A percentile compares a stretch with the other conserved stretches of the same genome.
Evolutionary conservation across 2,329 filamentous ascomycete species (phyloP).

Genomic region (Scortechinia acanthostroma): DNA sequence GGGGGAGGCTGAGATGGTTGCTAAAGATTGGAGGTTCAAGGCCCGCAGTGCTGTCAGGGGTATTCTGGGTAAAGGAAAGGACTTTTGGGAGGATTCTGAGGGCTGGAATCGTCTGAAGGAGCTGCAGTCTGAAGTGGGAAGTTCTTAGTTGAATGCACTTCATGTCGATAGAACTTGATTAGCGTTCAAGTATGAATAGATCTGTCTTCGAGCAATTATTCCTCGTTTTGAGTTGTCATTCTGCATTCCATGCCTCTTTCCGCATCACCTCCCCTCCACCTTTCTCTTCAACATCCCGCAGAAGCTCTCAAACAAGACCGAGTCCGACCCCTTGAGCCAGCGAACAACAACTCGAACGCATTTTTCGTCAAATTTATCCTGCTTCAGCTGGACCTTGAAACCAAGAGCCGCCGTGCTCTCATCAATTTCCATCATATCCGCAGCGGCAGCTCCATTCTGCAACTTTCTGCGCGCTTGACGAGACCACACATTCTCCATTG

Average conservation of each 20-base stretch:
- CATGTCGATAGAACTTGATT: background rate
- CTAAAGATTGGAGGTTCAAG: constrained; percentile 64
- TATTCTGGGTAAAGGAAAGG: constrained; percentile 52
- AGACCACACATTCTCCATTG: background rate
- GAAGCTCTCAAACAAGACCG: constrained; percentile 1
- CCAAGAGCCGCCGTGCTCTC: background rate
- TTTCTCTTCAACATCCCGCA: background rate
- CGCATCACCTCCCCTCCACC: background rate
- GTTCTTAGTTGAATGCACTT: background rate
- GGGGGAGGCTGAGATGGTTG: constrained; percentile 35
- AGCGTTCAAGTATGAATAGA: too few species aligned
- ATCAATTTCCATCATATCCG: background rate
- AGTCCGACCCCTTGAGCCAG: background rate
- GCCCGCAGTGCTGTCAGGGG: constrained; percentile 51
- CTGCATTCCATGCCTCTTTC: too few species aligned
- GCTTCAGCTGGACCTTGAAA: background rate
- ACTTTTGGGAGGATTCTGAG: constrained; percentile 48
- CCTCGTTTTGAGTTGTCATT: too few species aligned
- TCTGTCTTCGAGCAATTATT: too few species aligned
- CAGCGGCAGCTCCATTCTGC: background rate
- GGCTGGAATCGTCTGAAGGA: constrained; percentile 37
- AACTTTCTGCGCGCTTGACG: background rate
- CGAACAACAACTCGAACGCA: background rate
- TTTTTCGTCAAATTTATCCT: background rate
- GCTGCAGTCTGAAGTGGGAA: constrained; percentile 9